These are phyloP conservation scores for Pleurotus eryngii DNA, from an alignment of 768 basidiomycete species.

Conservation along the genomic window DNA sequence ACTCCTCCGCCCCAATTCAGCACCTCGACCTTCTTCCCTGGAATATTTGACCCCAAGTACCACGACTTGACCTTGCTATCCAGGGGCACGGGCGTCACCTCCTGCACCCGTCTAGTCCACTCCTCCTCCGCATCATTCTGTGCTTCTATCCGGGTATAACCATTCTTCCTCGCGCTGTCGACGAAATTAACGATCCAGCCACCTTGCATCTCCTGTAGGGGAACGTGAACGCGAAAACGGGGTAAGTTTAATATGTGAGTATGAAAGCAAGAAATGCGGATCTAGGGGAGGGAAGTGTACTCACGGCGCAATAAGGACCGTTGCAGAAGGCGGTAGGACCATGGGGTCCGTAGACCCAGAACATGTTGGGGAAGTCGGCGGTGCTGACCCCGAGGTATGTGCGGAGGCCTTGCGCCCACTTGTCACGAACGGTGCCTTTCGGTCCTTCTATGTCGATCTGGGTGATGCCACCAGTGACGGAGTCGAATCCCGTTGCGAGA, in stretches of 20 bases:
- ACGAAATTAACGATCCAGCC: conserved; percentile 15
- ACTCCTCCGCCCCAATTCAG: conserved; percentile 14
- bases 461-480: conserved; percentile 10
- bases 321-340: conserved; percentile 13
- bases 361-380: conserved; percentile 14
- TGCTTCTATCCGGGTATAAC: conserved; percentile 13
- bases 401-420: conserved; percentile 13
- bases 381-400: conserved; percentile 16
- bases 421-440: conserved; percentile 13
- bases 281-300: neutral
- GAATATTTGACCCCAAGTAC: conserved; percentile 14
- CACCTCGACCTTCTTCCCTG: conserved; percentile 12
- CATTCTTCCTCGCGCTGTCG: conserved; percentile 5
- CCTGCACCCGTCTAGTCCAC: conserved; percentile 8
- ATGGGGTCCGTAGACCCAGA: conserved; percentile 15
- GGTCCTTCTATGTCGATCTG: conserved; percentile 15
- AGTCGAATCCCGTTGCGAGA: conserved; percentile 16
- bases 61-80: conserved; percentile 9
- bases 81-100: neutral
- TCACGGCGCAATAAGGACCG: conserved; percentile 13
- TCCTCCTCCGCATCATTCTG: conserved; percentile 9
- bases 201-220: conserved; percentile 15
- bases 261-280: neutral
- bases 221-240: neutral
- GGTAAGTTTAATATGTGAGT: neutral